Conservation (phyloP, 108 stramenopile genomes). For the Seminavis robusta region DNA sequence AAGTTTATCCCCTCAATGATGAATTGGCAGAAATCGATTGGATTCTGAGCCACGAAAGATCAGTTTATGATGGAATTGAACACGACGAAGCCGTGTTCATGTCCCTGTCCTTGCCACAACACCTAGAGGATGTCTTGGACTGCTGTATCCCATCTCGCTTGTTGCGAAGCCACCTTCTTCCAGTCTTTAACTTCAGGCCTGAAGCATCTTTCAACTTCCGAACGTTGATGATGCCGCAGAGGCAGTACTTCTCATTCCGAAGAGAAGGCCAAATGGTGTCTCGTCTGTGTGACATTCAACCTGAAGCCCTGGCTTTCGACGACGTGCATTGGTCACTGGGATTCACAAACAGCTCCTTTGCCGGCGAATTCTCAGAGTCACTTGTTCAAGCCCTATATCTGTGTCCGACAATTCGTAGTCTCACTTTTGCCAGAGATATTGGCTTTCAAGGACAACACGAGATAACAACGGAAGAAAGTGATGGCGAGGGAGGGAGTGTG, state of each 20-base stretch:
- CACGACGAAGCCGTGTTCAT: too few relatives aligned
- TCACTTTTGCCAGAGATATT: constrained; percentile 41
- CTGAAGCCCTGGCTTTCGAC: constrained; percentile 14
- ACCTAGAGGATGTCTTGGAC: constrained; percentile 45
- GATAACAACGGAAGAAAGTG: constrained; percentile 9
- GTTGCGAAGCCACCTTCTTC: constrained; percentile 38
- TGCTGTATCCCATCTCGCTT: constrained; percentile 49
- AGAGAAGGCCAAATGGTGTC: constrained; percentile 60
- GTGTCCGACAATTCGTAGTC: constrained; percentile 52
- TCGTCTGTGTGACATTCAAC: constrained; percentile 48
- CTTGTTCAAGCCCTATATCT: constrained; percentile 62
- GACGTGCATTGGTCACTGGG: constrained; percentile 55
- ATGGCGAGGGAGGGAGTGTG: constrained; percentile 41
- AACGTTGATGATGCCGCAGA: constrained; percentile 65
- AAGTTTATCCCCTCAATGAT: constrained; percentile 44
- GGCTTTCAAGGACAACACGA: constrained; percentile 17
- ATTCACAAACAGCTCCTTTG: constrained; percentile 68
- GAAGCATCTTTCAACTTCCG: constrained; percentile 56
- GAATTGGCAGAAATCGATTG: constrained; percentile 41
- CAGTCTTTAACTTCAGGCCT: constrained; percentile 34
- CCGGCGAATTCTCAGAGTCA: constrained; percentile 67
- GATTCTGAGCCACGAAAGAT: constrained; percentile 44
- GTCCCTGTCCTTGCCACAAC: too few relatives aligned
- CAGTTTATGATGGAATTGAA: too few relatives aligned
- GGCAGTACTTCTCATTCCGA: constrained; percentile 60